These are phyloP conservation scores for Neofusicoccum cordaticola DNA, from an alignment of 2,329 filamentous ascomycete species.

Conservation along the genomic window DNA sequence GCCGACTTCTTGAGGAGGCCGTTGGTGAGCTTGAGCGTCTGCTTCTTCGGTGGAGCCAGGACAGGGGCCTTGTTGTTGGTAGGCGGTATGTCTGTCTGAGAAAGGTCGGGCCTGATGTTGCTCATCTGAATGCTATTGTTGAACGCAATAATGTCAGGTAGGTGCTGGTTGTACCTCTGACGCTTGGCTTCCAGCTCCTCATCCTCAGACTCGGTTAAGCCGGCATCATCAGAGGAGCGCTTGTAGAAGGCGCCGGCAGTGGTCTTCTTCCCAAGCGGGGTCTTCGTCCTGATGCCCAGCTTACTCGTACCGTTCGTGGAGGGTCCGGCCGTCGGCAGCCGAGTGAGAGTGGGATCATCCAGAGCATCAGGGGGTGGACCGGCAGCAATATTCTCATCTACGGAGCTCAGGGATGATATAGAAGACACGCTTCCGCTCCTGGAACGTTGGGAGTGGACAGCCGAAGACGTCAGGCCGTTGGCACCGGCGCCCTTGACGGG, in stretches of 20 bases:
- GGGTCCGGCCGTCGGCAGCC: background rate
- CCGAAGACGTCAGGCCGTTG: conserved; percentile 13
- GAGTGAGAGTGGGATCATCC: background rate
- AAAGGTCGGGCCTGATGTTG: background rate
- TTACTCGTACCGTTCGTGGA: background rate
- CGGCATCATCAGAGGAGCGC: conserved; percentile 8
- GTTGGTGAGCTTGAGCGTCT: conserved; percentile 16
- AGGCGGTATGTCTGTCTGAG: background rate
- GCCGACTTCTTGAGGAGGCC: conserved; percentile 12
- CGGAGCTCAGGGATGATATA: conserved; percentile 8
- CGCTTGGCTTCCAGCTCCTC: conserved; percentile 15
- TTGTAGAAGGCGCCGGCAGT: background rate
- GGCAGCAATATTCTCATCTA: conserved; percentile 13
- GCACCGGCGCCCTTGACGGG: background rate
- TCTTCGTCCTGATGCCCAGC: conserved; percentile 7
- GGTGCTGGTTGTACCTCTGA: background rate
- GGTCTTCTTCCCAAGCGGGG: background rate
- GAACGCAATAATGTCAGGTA: background rate
- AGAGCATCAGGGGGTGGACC: conserved; percentile 11
- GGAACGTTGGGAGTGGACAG: background rate
- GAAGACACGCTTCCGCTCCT: conserved; percentile 14
- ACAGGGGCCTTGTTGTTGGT: conserved; percentile 1
- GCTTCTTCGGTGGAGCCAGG: conserved; percentile 5
- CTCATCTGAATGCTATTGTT: conserved; percentile 2
- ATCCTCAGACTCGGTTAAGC: conserved; percentile 10